These are phyloP conservation scores for Pontederia crassipes DNA, from an alignment of 176 grass and related monocot genomes.

Conservation along the genomic window DNA sequence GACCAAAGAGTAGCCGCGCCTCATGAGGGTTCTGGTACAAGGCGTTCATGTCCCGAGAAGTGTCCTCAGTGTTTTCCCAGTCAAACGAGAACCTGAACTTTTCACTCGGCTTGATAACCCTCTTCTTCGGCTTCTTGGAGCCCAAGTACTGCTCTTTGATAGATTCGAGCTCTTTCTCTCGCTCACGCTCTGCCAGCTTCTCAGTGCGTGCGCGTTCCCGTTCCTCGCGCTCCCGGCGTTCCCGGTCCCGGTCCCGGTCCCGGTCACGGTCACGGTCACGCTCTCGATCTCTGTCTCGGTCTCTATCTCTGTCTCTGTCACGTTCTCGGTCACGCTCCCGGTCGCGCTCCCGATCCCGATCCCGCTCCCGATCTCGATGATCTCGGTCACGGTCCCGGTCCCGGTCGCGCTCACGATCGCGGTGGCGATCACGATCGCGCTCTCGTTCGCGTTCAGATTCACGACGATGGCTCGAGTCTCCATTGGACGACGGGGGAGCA, in stretches of 20 bases:
- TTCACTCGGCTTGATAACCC: constrained; percentile 92
- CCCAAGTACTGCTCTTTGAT: constrained; percentile 98
- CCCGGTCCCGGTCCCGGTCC: constrained; percentile 44
- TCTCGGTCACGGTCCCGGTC: constrained; percentile 19
- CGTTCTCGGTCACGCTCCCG: constrained; percentile 40
- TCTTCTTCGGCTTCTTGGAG: constrained; percentile 91
- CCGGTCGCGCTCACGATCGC: constrained; percentile 19
- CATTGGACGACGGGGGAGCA: constrained; percentile 14
- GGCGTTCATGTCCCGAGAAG: constrained; percentile 83
- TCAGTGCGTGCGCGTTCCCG: constrained; percentile 46
- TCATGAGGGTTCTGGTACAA: constrained; percentile 82
- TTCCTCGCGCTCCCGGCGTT: constrained; percentile 55
- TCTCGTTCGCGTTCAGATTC: constrained; percentile 18
- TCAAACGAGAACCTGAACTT: constrained; percentile 98
- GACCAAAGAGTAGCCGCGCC: constrained; percentile 72
- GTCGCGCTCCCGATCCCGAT: constrained; percentile 36
- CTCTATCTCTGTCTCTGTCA: constrained; percentile 35
- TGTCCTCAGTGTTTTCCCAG: constrained; percentile 98
- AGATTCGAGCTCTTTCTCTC: constrained; percentile 72
- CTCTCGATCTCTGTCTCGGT: constrained; percentile 29
- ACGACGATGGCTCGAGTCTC: background rate
- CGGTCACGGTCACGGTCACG: constrained; percentile 22
- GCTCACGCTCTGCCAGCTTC: constrained; percentile 81
- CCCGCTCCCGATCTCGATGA: constrained; percentile 42
- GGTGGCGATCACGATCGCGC: constrained; percentile 22